Evolutionary conservation across 164 flowering plant genomes (phyloP).

Genomic region (Liquidambar formosana): DNA sequence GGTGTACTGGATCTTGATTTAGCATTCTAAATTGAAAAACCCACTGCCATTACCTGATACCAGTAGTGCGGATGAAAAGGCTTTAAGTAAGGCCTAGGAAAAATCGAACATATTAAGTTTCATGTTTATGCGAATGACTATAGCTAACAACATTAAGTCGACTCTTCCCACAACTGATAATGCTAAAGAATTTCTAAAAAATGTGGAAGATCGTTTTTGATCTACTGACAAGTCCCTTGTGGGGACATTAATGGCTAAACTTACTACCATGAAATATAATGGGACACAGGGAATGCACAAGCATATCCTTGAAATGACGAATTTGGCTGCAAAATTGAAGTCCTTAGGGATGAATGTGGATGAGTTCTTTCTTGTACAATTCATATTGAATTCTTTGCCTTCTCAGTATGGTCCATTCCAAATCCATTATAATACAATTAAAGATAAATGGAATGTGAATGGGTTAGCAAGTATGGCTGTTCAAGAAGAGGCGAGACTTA

Average conservation of each 20-base stretch:
- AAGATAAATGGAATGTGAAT: not conserved
- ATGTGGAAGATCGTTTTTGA: not conserved
- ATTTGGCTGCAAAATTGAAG: too few species aligned
- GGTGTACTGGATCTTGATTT: constrained; percentile 1
- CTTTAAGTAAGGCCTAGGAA: constrained; percentile 13
- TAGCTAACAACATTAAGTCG: constrained; percentile 16
- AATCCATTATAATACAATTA: constrained; percentile 2
- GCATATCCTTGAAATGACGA: not conserved
- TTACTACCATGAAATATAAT: not conserved
- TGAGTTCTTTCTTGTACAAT: not conserved
- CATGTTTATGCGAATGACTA: constrained; percentile 22
- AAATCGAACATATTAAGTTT: constrained; percentile 16
- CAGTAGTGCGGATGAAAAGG: constrained; percentile 1
- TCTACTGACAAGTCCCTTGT: not conserved
- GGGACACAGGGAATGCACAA: not conserved
- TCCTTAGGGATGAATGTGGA: not conserved
- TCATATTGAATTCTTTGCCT: constrained; percentile 3
- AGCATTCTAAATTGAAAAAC: not conserved
- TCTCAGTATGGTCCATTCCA: not conserved
- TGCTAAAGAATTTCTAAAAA: not conserved
- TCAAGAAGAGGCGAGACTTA: constrained; percentile 17
- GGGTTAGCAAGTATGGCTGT: constrained; percentile 5
- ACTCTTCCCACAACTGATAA: not conserved
- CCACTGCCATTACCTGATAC: not conserved
- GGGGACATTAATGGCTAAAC: not conserved